Evolutionary conservation across 345 rosid species (phyloP), one percentile per base, ranked within the genome.

Genomic region (Triadica sebifera): DNA sequence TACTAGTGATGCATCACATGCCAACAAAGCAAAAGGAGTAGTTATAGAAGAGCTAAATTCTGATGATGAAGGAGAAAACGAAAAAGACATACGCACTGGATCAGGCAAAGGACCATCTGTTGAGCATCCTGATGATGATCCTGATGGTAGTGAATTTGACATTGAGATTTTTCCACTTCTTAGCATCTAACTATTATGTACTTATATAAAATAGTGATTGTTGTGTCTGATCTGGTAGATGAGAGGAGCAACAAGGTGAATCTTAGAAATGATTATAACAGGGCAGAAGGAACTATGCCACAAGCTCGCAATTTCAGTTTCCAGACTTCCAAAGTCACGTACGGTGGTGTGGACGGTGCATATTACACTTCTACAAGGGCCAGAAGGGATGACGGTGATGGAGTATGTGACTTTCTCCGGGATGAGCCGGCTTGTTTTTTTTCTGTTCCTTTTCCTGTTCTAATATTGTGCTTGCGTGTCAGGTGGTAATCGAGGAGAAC

Each of bases 341-440:
- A 86, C 72, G 98, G 98, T 43, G 98, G 98, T 58, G 84, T 87
- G 12, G 80, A 92, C 79, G 98, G 98, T 67, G 88, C 93, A 16
- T 94, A 91, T 75, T 92, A 89, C 75, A 84, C 93, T 61, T 85
- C 92, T 1, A 82, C 87, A 12, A 86, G 84, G 80, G 83, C 86
- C 70, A 87, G 88, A 67, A 89, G 86, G 80, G 74, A 81, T 1
- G 95, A 81, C 78, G 76, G 74, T 71, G 93, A 91, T 79, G 98
- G 98, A 49, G 98, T 94, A 85, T 73, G 81, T 74, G 46, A 22
- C n/a, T 53, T 52, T 56, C 63, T 62, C n/a, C 25, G 13, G 6
- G 10, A 24, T 6, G 50, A 11, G 6, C 38, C 57, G 29, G 45
- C 51, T 60, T 60, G n/a, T 57, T 46, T 12, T 29, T 20, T n/a